Evolutionary conservation across 2,329 filamentous ascomycete species (phyloP).

Genomic region (Fusarium longipes): DNA sequence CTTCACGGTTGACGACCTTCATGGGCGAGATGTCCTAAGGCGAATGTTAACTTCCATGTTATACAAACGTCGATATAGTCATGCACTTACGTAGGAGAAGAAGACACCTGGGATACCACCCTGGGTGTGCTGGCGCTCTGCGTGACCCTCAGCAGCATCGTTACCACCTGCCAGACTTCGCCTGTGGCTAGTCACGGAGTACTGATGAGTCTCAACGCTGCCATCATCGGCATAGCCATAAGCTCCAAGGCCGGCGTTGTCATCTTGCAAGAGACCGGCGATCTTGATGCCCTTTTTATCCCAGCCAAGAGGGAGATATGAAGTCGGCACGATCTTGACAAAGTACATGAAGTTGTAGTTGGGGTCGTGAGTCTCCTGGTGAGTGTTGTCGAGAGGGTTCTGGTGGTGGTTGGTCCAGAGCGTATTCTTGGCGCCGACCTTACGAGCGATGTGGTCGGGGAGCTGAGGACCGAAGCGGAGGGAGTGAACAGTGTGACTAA

Average conservation of each 20-base stretch:
- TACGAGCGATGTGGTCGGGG: conserved; percentile 74
- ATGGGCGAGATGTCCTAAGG: conserved; percentile 94
- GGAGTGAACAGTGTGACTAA: conserved; percentile 88
- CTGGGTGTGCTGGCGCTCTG: conserved; percentile 87
- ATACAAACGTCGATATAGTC: background rate
- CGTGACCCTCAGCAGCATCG: conserved; percentile 87
- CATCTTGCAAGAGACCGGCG: conserved; percentile 56
- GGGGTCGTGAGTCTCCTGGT: conserved; percentile 81
- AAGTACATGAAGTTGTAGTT: conserved; percentile 99
- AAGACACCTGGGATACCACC: conserved; percentile 98
- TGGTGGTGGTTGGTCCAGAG: conserved; percentile 90
- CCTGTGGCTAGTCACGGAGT: conserved; percentile 97
- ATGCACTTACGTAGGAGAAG: conserved; percentile 87
- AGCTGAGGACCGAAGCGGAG: conserved; percentile 94
- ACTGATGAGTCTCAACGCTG: conserved; percentile 97
- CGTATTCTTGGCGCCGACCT: conserved; percentile 62
- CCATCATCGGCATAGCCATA: conserved; percentile 68
- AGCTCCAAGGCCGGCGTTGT: conserved; percentile 74
- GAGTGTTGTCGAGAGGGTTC: conserved; percentile 87
- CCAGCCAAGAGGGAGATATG: conserved; percentile 93
- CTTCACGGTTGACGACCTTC: conserved; percentile 98
- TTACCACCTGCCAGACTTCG: conserved; percentile 85
- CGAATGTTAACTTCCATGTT: conserved; percentile 30
- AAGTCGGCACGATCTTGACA: conserved; percentile 96
- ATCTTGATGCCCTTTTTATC: conserved; percentile 64